These are phyloP conservation scores for Starmerella sirachaensis DNA, from an alignment of 805 yeast genomes.

Conservation along the genomic window DNA sequence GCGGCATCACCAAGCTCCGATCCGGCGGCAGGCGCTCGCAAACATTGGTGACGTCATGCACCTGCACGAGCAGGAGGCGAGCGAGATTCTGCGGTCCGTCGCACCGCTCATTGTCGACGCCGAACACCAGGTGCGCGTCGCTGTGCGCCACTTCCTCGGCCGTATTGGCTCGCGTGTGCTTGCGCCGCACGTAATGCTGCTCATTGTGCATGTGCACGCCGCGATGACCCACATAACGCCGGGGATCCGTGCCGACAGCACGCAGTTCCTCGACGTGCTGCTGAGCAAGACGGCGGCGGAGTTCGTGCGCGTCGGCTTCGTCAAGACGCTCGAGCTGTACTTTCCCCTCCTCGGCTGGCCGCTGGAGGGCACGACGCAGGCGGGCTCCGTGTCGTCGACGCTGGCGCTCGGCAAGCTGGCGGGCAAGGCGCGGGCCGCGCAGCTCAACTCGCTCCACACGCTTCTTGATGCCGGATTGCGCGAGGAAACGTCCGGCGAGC, in stretches of 20 bases:
- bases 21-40: constrained; percentile 22
- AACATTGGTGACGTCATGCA: constrained; percentile 14
- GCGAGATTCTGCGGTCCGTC: constrained; percentile 34
- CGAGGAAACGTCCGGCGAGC: constrained; percentile 1
- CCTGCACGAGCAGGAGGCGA: constrained; percentile 12
- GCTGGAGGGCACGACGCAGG: constrained; percentile 11
- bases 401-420: constrained; percentile 22
- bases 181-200: constrained; percentile 29
- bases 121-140: constrained; percentile 51
- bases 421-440: constrained; percentile 21
- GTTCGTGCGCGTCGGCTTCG: constrained; percentile 20
- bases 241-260: constrained; percentile 61
- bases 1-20: constrained; percentile 22
- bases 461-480: constrained; percentile 18
- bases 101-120: constrained; percentile 58
- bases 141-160: constrained; percentile 35
- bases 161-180: constrained; percentile 20
- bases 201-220: constrained; percentile 64
- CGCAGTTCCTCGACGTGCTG: constrained; percentile 51
- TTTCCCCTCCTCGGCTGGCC: constrained; percentile 68
- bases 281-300: constrained; percentile 29
- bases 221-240: constrained; percentile 89
- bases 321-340: constrained; percentile 39
- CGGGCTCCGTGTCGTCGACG: constrained; percentile 17
- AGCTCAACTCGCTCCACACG: constrained; percentile 18